Base-by-base conservation (phyloP, 208 protist species). In the Angomonas desouzai region DNA sequence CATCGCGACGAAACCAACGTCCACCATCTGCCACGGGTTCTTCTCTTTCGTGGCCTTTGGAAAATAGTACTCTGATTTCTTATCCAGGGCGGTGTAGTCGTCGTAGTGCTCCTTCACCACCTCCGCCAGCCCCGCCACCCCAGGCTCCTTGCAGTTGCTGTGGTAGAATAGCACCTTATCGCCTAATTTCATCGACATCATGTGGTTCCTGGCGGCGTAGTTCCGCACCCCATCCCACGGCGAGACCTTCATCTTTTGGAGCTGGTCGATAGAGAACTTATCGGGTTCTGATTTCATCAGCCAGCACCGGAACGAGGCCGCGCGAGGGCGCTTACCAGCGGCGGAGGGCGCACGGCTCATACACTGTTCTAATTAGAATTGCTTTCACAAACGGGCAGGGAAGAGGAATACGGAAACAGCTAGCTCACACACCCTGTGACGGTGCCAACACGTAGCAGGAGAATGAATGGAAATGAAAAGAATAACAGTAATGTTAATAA, bases 181-280 rank as follows among this genome's bases (percentile, higher is more conserved):
- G 13, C 83, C 84, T 1, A 89, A 48, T 11, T 70, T 64, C 89
- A 95, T 95, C n/a, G 76, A 64, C 32, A 71, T 69, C 87, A 95
- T 92, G 58, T 92, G 72, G 62, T 95, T 95, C 9, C 87, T 77
- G 25, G 89, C 89, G 0, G 83, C 81, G 67, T 91, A 92, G 66
- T 93, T 95, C 23, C 89, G 78, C 53, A 95, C 87, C 1, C 89
- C 89, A 55, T 95, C 89, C 89, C 89, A 95, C 11, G 84, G 76
- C 1, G 83, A 85, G 10, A 55, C 51, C 10, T 20, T 63, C 58
- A 80, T 74, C 25, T 66, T 64, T 22, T 74, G 67, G 2, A 95
- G 69, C 32, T 94, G 67, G 56, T 89, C 85, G 51, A 91, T 92
- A 4, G 83, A 91, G 47, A 92, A 94, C 57, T 84, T 87, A 51